Percentiles rank a stretch among this genome's conserved stretches.
phyloP scores from a whole-genome alignment of 2,329 filamentous ascomycete species.

The Mycocentrospora acerina region DNA sequence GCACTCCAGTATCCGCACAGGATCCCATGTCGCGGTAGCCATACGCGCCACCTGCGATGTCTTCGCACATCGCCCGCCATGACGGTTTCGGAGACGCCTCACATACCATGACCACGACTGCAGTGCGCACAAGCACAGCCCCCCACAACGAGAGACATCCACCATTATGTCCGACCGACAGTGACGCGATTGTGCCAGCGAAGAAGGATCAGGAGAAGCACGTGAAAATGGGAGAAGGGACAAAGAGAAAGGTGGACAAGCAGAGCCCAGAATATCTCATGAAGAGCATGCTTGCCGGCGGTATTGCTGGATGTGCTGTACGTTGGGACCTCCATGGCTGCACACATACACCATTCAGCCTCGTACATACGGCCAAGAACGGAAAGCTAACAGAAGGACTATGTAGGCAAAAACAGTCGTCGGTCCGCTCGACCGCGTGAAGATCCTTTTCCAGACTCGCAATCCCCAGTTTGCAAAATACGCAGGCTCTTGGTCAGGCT shows the following conservation, averaged over 20 bases:
- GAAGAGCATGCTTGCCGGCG: constrained; percentile 82
- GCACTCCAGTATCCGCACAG: too few species aligned
- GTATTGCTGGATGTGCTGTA: constrained; percentile 89
- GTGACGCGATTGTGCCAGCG: constrained; percentile 53
- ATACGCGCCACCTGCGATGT: constrained; percentile 40
- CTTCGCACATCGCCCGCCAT: constrained; percentile 41
- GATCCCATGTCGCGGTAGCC: constrained; percentile 25
- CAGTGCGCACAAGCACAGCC: constrained; percentile 23
- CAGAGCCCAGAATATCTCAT: constrained; percentile 81
- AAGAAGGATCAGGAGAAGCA: constrained; percentile 8
- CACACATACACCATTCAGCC: not conserved
- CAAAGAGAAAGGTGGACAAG: constrained; percentile 58
- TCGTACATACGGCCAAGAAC: not conserved
- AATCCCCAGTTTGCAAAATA: constrained; percentile 95
- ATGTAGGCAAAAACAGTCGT: constrained; percentile 89
- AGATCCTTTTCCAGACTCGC: constrained; percentile 96
- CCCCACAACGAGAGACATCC: constrained; percentile 30
- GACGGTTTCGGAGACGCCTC: constrained; percentile 35
- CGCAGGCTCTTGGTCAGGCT: constrained; percentile 81
- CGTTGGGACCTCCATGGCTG: constrained; percentile 31
- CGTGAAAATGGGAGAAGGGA: constrained; percentile 7
- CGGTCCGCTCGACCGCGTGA: constrained; percentile 93
- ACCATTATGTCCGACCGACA: constrained; percentile 54
- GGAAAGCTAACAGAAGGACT: constrained; percentile 9
- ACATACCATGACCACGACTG: constrained; percentile 37